Base-by-base conservation (phyloP, 2,329 filamentous ascomycete genomes). In the Ascochyta pisi region DNA sequence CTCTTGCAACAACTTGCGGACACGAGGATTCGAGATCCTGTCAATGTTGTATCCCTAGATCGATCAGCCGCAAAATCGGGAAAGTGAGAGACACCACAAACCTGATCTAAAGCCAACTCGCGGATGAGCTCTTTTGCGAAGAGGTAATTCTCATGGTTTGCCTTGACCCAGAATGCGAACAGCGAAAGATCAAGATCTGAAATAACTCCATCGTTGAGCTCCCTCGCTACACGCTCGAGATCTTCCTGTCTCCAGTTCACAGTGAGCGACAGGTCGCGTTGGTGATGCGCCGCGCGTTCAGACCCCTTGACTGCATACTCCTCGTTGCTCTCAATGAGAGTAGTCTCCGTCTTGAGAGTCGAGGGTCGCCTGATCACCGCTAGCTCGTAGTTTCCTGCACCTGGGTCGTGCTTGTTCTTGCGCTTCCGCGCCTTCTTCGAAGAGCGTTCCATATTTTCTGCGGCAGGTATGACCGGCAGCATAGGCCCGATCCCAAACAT, bases 41-140 rank as follows among this genome's bases (percentile, higher is more conserved):
- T 54, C 50, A 4, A 62, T 26, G 22, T 61, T 67, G 45, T 67
- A 67, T 6, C 63, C 65, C 65, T 67, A 6, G 3, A 7, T 19
- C 19, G 8, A 46, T 55, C 22, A 50, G 13, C 5, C 8, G 2
- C n/a, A 5, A 41, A 12, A 29, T 40, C 39, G 38, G 26, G 31
- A 12, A 8, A 10, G 13, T 6, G 12, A 34, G 35, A 16, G 15
- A 12, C 7, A 1, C 10, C 9, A 45, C 49, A 37, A 35, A 70
- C 70, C 54, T 69, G 66, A 34, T 71, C 68, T 1, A 71, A 42
- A 6, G 41, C 50, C 4, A 74, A 45, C 56, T 74, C 69, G 3
- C 71, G 63, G 24, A 74, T 61, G 22, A 68, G 45, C n/a, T 48
- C 29, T 43, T 59, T 70, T 0, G 68, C 70, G 12, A 58, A 22